Evolutionary conservation across 176 grass and related monocot genomes (phyloP).

Genomic region (Lolium perenne): DNA sequence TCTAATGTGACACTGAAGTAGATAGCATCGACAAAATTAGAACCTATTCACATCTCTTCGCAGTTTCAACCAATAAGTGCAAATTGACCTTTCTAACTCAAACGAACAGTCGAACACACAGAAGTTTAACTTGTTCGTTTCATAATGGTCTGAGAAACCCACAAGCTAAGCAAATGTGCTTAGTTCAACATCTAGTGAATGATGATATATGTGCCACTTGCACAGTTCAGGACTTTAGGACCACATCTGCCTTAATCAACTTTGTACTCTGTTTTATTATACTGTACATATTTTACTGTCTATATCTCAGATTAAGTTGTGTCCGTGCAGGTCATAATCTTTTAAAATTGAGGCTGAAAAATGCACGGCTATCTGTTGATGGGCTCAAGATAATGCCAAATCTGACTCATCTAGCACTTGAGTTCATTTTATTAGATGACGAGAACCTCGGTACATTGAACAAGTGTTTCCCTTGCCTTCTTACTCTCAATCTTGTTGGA

Average conservation of each 20-base stretch:
- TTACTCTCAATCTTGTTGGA: conserved; percentile 61
- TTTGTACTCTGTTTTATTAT: neutral
- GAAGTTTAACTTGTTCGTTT: neutral
- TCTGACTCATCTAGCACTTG: conserved; percentile 61
- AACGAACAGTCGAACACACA: neutral
- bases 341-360: conserved; percentile 58
- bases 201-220: neutral
- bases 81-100: conserved; percentile 6
- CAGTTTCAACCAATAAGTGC: neutral
- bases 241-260: neutral
- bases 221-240: conserved; percentile 2
- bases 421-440: conserved; percentile 69
- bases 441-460: conserved; percentile 71
- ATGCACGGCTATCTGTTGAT: conserved; percentile 76
- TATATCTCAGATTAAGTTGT: conserved; percentile 20
- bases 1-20: neutral
- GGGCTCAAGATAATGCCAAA: conserved; percentile 68
- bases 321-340: conserved; percentile 56
- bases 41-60: neutral
- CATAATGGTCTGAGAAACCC: neutral
- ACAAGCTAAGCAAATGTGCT: neutral
- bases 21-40: neutral
- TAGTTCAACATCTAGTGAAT: neutral
- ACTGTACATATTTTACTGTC: neutral
- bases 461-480: conserved; percentile 73